Percentiles rank a stretch among this genome's conserved stretches.
These are phyloP conservation scores for Coemansia sp. DNA, from an alignment of 192 early-diverging fungal species.

Conservation along the genomic window DNA sequence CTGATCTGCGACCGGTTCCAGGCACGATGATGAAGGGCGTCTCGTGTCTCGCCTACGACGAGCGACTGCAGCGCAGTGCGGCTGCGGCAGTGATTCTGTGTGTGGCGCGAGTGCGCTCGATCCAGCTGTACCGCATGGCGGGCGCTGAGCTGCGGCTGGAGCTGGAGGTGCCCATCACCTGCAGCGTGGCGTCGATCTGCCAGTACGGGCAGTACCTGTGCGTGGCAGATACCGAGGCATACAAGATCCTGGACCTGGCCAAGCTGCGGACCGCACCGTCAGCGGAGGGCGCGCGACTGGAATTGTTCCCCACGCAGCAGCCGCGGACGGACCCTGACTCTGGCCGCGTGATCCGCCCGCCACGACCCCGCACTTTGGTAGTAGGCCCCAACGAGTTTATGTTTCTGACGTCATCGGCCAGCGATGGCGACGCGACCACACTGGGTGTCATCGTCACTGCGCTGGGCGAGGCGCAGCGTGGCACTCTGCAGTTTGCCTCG, in stretches of 20 bases:
- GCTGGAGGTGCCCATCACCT: constrained; percentile 27
- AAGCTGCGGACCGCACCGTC: constrained; percentile 19
- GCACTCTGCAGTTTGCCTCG: constrained; percentile 50
- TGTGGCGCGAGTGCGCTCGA: constrained; percentile 43
- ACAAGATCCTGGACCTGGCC: constrained; percentile 48
- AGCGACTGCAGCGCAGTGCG: constrained; percentile 27
- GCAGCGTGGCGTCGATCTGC: constrained; percentile 45
- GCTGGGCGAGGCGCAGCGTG: constrained; percentile 49
- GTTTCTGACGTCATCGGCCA: constrained; percentile 48
- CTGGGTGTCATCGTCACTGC: constrained; percentile 56
- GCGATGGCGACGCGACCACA: constrained; percentile 27
- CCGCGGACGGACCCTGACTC: constrained; percentile 32
- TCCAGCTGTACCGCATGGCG: constrained; percentile 37
- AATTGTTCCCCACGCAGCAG: constrained; percentile 50
- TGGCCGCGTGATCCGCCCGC: constrained; percentile 37
- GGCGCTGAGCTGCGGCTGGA: constrained; percentile 35
- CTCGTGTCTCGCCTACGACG: constrained; percentile 42
- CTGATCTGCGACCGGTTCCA: constrained; percentile 27
- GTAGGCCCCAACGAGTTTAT: constrained; percentile 51
- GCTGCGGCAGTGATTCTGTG: constrained; percentile 24
- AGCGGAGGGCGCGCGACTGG: constrained; percentile 26
- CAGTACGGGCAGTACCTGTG: constrained; percentile 51
- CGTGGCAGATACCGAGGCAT: constrained; percentile 47
- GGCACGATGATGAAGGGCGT: constrained; percentile 36
- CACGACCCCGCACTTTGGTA: constrained; percentile 49